Conservation (phyloP, 331 rosid genomes). For the Prunus yedoensis region DNA sequence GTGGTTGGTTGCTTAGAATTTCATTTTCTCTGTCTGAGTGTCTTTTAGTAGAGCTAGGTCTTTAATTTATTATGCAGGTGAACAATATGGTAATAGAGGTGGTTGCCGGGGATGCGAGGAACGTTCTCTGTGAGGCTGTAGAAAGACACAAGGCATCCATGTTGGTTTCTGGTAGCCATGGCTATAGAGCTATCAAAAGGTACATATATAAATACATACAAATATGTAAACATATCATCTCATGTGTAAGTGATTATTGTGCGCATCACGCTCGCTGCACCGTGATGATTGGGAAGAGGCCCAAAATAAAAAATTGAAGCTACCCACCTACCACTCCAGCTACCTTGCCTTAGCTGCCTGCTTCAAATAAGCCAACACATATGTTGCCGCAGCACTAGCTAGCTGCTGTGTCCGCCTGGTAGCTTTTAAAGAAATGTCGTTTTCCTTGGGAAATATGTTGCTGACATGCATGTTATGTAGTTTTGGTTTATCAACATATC, state of each 20-base stretch:
- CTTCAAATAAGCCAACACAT: not conserved
- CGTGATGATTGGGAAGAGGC: slow-evolving; percentile 75
- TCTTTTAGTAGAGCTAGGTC: no score
- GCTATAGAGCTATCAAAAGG: slow-evolving; percentile 41
- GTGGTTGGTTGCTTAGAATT: no score
- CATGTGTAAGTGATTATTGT: slow-evolving; percentile 65
- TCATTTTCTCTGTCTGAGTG: no score
- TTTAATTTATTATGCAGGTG: slow-evolving; percentile 35
- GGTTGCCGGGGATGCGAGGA: slow-evolving; percentile 77
- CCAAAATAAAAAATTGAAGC: slow-evolving; percentile 34
- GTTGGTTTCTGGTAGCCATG: slow-evolving; percentile 41
- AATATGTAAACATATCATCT: no score
- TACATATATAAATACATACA: not conserved
- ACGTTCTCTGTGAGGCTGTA: slow-evolving; percentile 36
- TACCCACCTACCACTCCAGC: not conserved
- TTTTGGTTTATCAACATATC: no score
- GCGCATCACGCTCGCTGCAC: slow-evolving; percentile 68
- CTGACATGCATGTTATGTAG: not conserved
- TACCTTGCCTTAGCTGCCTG: not conserved
- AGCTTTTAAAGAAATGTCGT: not conserved
- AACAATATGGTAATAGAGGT: slow-evolving; percentile 46
- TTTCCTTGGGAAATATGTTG: not conserved
- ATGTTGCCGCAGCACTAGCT: not conserved
- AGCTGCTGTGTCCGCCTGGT: not conserved
- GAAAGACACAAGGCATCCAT: slow-evolving; percentile 33